Conservation (phyloP, 352 stramenopile genomes). For the Pythium phragmitis region DNA sequence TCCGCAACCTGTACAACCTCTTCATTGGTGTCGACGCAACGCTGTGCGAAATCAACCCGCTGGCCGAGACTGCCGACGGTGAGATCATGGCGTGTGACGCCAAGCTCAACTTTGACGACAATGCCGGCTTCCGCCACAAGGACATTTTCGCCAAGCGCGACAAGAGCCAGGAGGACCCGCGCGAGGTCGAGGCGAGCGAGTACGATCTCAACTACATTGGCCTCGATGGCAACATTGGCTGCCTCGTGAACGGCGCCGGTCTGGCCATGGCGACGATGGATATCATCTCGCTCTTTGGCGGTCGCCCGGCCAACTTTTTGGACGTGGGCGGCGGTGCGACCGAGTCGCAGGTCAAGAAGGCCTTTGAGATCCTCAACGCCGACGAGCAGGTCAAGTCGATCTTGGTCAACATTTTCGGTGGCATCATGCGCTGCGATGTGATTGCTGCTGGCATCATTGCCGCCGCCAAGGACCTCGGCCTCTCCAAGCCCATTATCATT, state of each 20-base stretch:
- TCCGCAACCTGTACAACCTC: conserved; percentile 94
- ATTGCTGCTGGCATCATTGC: conserved; percentile 97
- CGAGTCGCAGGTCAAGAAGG: conserved; percentile 89
- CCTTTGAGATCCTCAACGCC: conserved; percentile 81
- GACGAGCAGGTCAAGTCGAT: conserved; percentile 97
- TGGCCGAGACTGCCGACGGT: conserved; percentile 95
- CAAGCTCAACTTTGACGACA: conserved; percentile 99
- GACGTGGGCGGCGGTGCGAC: conserved; percentile 96
- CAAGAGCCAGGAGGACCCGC: conserved; percentile 93
- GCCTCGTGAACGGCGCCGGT: conserved; percentile 99
- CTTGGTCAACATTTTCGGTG: conserved; percentile 99
- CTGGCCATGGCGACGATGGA: conserved; percentile 99
- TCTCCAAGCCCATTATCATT: conserved; percentile 98
- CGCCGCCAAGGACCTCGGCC: conserved; percentile 93
- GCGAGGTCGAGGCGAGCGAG: conserved; percentile 93
- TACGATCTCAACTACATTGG: conserved; percentile 99
- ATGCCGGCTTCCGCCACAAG: conserved; percentile 97
- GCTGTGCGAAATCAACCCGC: conserved; percentile 98
- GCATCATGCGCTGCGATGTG: conserved; percentile 99
- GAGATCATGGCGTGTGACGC: conserved; percentile 96
- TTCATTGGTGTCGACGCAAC: conserved; percentile 97
- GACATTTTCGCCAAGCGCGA: conserved; percentile 90
- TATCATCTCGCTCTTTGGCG: conserved; percentile 98
- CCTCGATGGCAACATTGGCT: conserved; percentile 98
- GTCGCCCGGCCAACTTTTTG: conserved; percentile 98